These are phyloP conservation scores for Pulveroboletus sp. DNA, from an alignment of 768 basidiomycete species.

Conservation along the genomic window DNA sequence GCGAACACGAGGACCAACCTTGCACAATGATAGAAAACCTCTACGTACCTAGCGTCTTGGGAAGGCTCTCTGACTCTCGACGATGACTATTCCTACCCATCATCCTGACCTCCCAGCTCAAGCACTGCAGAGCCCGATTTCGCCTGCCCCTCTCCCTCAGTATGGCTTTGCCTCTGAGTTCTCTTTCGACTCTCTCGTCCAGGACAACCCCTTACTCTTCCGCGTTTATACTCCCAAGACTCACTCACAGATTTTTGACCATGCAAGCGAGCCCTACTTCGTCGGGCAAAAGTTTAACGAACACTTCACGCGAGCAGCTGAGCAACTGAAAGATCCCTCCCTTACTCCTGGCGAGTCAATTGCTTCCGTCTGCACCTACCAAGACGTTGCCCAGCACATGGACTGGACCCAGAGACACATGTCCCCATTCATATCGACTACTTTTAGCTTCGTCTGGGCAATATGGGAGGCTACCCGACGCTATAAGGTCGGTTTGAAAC, in stretches of 20 bases:
- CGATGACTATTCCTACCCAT: constrained; percentile 23
- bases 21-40: constrained; percentile 27
- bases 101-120: constrained; percentile 13
- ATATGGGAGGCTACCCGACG: constrained; percentile 77
- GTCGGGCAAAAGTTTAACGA: constrained; percentile 62
- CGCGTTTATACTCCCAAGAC: constrained; percentile 75
- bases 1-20: constrained; percentile 26
- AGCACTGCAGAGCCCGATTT: constrained; percentile 19
- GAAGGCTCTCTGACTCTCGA: constrained; percentile 12
- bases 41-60: constrained; percentile 1
- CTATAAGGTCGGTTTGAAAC: constrained; percentile 68
- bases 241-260: constrained; percentile 48
- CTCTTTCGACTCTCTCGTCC: constrained; percentile 56
- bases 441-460: constrained; percentile 79
- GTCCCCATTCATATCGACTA: constrained; percentile 69
- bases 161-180: constrained; percentile 65
- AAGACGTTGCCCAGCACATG: constrained; percentile 65
- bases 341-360: constrained; percentile 30
- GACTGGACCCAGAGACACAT: constrained; percentile 71
- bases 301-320: constrained; percentile 31
- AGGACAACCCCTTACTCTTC: constrained; percentile 70
- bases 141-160: constrained; percentile 48
- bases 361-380: constrained; percentile 40
- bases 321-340: constrained; percentile 34
- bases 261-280: constrained; percentile 55